phyloP scores from a whole-genome alignment of 352 stramenopile species.

The Phytophthora macrochlamydospora region DNA sequence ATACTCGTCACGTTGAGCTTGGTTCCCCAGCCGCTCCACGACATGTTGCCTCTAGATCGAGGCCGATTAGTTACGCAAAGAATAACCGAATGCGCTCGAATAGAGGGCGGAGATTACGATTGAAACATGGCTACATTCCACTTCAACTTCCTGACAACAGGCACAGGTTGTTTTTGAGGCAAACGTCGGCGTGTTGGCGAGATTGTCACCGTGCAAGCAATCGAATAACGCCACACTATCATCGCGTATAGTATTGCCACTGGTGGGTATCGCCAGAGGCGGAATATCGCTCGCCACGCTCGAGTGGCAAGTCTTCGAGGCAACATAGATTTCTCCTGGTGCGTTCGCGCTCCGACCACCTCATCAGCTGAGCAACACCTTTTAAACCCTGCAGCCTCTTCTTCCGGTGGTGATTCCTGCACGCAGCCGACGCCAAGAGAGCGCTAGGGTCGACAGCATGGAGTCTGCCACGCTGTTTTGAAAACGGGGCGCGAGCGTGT shows the following conservation, averaged over 20 bases:
- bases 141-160: background rate
- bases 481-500: background rate
- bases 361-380: background rate
- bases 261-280: too few species aligned
- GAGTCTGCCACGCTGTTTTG: background rate
- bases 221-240: too few species aligned
- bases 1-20: constrained; percentile 85
- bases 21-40: constrained; percentile 67
- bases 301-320: too few species aligned
- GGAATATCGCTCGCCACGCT: too few species aligned
- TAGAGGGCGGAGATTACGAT: background rate
- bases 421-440: too few species aligned
- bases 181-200: too few species aligned
- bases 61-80: background rate
- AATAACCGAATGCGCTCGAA: background rate
- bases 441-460: too few species aligned
- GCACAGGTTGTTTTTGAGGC: too few species aligned
- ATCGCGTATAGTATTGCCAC: too few species aligned
- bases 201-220: too few species aligned
- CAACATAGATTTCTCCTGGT: too few species aligned
- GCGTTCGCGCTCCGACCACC: too few species aligned
- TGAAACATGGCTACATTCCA: background rate
- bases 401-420: background rate
- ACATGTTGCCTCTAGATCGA: constrained; percentile 7
- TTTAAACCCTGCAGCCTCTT: background rate